phyloP scores from a whole-genome alignment of 441 rosid species.

The Pelargonium cotyledonis region DNA sequence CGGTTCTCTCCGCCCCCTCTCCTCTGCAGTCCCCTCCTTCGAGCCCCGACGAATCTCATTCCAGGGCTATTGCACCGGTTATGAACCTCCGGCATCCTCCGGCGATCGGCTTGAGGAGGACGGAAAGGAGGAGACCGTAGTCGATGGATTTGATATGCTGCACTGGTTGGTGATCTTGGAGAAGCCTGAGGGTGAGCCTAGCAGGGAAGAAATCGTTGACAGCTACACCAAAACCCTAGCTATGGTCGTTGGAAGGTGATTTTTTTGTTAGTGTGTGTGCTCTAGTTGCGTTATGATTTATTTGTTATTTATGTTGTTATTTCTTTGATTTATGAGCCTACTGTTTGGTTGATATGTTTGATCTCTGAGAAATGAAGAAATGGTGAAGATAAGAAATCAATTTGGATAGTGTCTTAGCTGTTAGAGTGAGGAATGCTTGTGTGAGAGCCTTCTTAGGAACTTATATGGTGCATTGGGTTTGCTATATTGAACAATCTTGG shows the following conservation, averaged over 20 bases:
- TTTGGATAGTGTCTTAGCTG: too few relatives aligned
- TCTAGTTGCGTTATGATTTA: neutral
- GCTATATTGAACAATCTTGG: too few relatives aligned
- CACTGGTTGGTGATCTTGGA: slow-evolving; percentile 92
- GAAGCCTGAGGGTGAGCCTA: slow-evolving; percentile 48
- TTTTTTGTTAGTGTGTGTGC: too few relatives aligned
- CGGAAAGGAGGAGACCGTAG: slow-evolving; percentile 33
- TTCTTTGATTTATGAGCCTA: too few relatives aligned
- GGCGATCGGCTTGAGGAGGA: neutral
- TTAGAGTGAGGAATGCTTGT: too few relatives aligned
- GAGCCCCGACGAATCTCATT: slow-evolving; percentile 1
- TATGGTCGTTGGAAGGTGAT: slow-evolving; percentile 61
- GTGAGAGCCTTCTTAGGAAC: too few relatives aligned
- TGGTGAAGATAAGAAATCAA: too few relatives aligned
- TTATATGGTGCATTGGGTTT: too few relatives aligned
- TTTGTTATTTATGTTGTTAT: too few relatives aligned
- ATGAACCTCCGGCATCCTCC: slow-evolving; percentile 48
- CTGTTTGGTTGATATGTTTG: neutral
- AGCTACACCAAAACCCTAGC: slow-evolving; percentile 60
- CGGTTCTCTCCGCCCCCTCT: slow-evolving; percentile 14
- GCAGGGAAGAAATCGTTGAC: slow-evolving; percentile 75
- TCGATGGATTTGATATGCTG: slow-evolving; percentile 80
- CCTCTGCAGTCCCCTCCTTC: slow-evolving; percentile 18
- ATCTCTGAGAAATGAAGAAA: too few relatives aligned
- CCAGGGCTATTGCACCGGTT: slow-evolving; percentile 34